These are phyloP conservation scores for Alnus rubra DNA, from an alignment of 306 rosid species.

Conservation along the genomic window DNA sequence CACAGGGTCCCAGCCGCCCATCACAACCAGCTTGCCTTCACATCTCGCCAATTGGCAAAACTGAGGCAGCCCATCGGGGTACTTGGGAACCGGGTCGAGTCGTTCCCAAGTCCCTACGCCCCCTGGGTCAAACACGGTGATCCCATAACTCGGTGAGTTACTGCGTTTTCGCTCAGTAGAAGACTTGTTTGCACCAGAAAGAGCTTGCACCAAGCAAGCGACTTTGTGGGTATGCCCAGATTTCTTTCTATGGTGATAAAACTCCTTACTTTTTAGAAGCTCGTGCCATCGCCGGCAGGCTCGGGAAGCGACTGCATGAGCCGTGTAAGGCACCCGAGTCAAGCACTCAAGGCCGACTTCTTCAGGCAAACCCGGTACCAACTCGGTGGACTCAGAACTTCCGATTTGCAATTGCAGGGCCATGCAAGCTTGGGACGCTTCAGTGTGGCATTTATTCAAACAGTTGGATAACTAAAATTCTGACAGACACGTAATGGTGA, in stretches of 20 bases:
- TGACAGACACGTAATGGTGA: no score
- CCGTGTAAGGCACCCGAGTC: conserved; percentile 39
- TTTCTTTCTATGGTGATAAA: conserved; percentile 33
- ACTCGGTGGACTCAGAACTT: conserved; percentile 20
- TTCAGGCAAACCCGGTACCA: conserved; percentile 39
- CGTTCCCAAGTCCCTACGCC: conserved; percentile 26
- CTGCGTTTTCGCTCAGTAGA: not conserved
- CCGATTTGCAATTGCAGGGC: not conserved
- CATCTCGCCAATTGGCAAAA: conserved; percentile 38
- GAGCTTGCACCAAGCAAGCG: conserved; percentile 42
- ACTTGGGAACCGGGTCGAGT: conserved; percentile 36
- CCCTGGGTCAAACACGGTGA: conserved; percentile 38
- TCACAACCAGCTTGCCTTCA: conserved; percentile 40
- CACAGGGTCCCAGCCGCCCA: conserved; percentile 55
- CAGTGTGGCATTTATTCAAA: not conserved
- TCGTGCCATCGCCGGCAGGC: conserved; percentile 44
- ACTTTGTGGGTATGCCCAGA: conserved; percentile 29
- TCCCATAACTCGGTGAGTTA: conserved; percentile 21
- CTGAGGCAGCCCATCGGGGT: conserved; percentile 32
- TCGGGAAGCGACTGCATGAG: conserved; percentile 30
- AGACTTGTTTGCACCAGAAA: not conserved
- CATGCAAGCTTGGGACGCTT: not conserved
- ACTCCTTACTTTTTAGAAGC: conserved; percentile 32
- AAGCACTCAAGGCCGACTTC: conserved; percentile 47
- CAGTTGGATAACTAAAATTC: not conserved